Evolutionary conservation across 331 rosid species (phyloP).

Genomic region (Quercus tomentella): DNA sequence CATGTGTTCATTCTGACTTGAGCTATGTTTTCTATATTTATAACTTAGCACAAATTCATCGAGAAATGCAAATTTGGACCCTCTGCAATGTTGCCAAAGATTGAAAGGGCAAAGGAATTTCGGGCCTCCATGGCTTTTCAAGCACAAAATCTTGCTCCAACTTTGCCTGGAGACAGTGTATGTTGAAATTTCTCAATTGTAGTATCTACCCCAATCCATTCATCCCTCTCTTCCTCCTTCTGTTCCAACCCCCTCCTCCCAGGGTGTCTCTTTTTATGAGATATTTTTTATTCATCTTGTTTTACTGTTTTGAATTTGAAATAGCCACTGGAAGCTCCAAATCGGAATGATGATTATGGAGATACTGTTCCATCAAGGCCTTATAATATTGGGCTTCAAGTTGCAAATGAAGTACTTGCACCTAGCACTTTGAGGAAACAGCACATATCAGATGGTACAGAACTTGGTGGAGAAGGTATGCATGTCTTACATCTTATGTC

Average conservation of each 20-base stretch:
- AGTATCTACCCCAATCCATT: background rate
- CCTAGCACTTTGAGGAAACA: conserved; percentile 44
- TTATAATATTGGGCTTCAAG: conserved; percentile 42
- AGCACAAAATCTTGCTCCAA: conserved; percentile 55
- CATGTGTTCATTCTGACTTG: conserved; percentile 20
- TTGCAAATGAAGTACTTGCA: conserved; percentile 40
- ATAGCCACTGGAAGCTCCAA: conserved; percentile 42
- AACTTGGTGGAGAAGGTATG: conserved; percentile 58
- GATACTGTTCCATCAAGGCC: conserved; percentile 82
- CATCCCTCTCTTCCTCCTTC: background rate
- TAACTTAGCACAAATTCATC: conserved; percentile 79
- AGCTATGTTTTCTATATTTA: conserved; percentile 16
- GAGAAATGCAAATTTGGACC: conserved; percentile 90
- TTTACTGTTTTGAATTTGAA: conserved; percentile 30
- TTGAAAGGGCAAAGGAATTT: conserved; percentile 80
- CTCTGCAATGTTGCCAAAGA: conserved; percentile 70
- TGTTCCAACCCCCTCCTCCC: background rate
- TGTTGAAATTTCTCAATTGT: conserved; percentile 13
- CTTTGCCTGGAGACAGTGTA: conserved; percentile 56
- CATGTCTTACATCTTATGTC: conserved; percentile 17
- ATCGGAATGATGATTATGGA: conserved; percentile 76
- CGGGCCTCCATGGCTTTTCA: conserved; percentile 78
- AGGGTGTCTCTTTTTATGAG: background rate
- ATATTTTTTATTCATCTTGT: conserved; percentile 5
- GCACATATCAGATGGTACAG: conserved; percentile 36